These are phyloP conservation scores for Hericium alpestre DNA, from an alignment of 768 basidiomycete genomes.

Conservation along the genomic window DNA sequence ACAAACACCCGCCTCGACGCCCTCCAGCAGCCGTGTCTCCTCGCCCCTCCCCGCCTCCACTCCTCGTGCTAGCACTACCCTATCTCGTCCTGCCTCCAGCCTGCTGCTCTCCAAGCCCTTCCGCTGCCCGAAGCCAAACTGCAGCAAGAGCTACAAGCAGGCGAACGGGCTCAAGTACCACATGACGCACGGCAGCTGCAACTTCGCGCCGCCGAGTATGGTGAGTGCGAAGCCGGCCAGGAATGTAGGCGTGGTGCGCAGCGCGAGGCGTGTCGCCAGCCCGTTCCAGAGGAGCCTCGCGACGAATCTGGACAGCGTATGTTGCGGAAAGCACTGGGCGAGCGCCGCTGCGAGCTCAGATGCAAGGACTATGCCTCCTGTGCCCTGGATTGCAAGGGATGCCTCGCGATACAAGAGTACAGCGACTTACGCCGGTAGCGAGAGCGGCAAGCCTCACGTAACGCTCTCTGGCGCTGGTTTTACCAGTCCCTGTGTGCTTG, in stretches of 20 bases:
- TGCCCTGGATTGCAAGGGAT: too few species aligned
- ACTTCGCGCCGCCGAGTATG: slow-evolving; percentile 70
- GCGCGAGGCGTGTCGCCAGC: too few species aligned
- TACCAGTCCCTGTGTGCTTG: too few species aligned
- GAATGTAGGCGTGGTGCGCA: not conserved
- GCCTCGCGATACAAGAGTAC: too few species aligned
- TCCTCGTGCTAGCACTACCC: slow-evolving; percentile 32
- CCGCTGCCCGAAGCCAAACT: slow-evolving; percentile 88
- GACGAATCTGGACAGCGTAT: too few species aligned
- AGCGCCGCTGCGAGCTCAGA: too few species aligned
- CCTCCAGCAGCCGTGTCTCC: slow-evolving; percentile 13
- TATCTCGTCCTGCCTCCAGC: slow-evolving; percentile 42
- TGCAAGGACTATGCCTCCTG: too few species aligned
- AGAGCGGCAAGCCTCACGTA: too few species aligned
- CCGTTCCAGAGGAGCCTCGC: too few species aligned
- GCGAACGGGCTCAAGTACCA: slow-evolving; percentile 93
- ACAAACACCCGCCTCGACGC: slow-evolving; percentile 18
- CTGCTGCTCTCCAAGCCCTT: slow-evolving; percentile 78
- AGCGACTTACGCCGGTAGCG: too few species aligned
- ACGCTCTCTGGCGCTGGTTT: too few species aligned
- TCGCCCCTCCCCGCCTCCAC: slow-evolving; percentile 16
- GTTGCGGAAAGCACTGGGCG: too few species aligned
- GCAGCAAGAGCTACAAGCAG: slow-evolving; percentile 94
- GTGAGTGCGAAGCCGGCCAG: not conserved
- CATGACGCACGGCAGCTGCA: slow-evolving; percentile 86